Evolutionary conservation across 768 basidiomycete species (phyloP).

Genomic region (Heimioporus sp.): DNA sequence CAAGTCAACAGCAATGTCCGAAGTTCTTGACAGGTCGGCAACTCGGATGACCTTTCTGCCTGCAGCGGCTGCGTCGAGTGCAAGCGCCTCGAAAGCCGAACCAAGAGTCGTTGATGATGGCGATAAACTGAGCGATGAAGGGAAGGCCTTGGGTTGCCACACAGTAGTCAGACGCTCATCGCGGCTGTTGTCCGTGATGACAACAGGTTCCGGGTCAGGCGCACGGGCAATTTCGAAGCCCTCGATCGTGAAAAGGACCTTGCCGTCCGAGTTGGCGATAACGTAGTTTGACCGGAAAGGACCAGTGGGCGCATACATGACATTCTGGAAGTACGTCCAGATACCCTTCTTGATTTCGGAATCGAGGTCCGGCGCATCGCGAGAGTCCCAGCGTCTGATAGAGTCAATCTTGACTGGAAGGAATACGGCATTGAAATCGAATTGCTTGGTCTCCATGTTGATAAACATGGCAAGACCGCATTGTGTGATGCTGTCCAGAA

Average conservation of each 20-base stretch:
- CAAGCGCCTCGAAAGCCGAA: slow-evolving; percentile 18
- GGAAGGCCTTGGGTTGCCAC: slow-evolving; percentile 32
- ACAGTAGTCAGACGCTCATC: slow-evolving; percentile 30
- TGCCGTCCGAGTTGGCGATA: slow-evolving; percentile 28
- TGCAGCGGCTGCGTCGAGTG: slow-evolving; percentile 11
- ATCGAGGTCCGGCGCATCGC: slow-evolving; percentile 21
- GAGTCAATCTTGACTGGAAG: slow-evolving; percentile 31
- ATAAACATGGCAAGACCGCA: slow-evolving; percentile 31
- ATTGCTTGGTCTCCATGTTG: slow-evolving; percentile 28
- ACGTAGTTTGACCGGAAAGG: slow-evolving; percentile 27
- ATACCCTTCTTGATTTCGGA: slow-evolving; percentile 27
- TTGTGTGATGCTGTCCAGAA: slow-evolving; percentile 33
- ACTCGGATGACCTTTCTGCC: slow-evolving; percentile 24
- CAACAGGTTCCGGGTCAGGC: slow-evolving; percentile 25
- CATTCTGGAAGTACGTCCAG: slow-evolving; percentile 28
- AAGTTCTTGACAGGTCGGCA: slow-evolving; percentile 22
- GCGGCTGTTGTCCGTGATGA: slow-evolving; percentile 22
- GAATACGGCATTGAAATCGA: slow-evolving; percentile 31
- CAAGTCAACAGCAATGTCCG: slow-evolving; percentile 16
- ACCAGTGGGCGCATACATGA: slow-evolving; percentile 22
- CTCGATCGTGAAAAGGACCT: slow-evolving; percentile 32
- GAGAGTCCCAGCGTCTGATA: slow-evolving; percentile 30
- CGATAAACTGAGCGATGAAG: slow-evolving; percentile 11
- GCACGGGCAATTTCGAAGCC: slow-evolving; percentile 34
- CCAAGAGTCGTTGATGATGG: slow-evolving; percentile 5